These are phyloP conservation scores for Astrothelium subdiscretum DNA, from an alignment of 495 filamentous ascomycete genomes.

Conservation along the genomic window DNA sequence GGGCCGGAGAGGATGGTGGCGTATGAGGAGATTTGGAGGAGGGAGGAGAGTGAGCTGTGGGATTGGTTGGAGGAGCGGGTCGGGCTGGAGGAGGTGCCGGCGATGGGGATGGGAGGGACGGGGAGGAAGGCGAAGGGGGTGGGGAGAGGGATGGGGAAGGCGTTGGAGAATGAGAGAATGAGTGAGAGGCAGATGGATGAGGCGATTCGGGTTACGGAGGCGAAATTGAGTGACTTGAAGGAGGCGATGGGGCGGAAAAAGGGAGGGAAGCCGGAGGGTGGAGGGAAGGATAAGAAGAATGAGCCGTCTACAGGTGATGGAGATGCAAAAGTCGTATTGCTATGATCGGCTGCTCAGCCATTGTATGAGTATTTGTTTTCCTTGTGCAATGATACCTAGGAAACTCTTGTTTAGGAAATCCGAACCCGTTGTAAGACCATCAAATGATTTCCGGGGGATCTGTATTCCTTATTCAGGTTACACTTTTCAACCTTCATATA, in stretches of 20 bases:
- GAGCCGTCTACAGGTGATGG: not conserved
- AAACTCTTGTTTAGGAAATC: not conserved
- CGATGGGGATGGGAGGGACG: slow-evolving; percentile 18
- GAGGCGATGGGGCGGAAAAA: slow-evolving; percentile 52
- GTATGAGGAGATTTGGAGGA: slow-evolving; percentile 88
- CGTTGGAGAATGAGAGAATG: slow-evolving; percentile 59
- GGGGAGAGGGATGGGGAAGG: slow-evolving; percentile 31
- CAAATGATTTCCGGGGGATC: too few species aligned
- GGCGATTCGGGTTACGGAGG: slow-evolving; percentile 75
- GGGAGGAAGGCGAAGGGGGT: slow-evolving; percentile 23
- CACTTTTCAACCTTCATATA: too few species aligned
- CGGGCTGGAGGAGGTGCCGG: slow-evolving; percentile 44
- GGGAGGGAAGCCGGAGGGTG: slow-evolving; percentile 1
- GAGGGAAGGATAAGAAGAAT: not conserved
- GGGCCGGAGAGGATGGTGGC: slow-evolving; percentile 55
- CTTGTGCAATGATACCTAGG: not conserved
- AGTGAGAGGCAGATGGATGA: slow-evolving; percentile 70
- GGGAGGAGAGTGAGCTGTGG: slow-evolving; percentile 88
- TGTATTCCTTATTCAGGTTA: too few species aligned
- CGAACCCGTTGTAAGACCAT: not conserved
- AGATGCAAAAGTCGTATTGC: not conserved
- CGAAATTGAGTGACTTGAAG: slow-evolving; percentile 65
- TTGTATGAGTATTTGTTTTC: not conserved
- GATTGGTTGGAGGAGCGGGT: slow-evolving; percentile 88
- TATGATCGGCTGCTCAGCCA: not conserved